Percentiles rank a stretch among this genome's conserved stretches.
These are phyloP conservation scores for Aspergillus asperescens DNA, from an alignment of 495 filamentous ascomycete species.

Conservation along the genomic window DNA sequence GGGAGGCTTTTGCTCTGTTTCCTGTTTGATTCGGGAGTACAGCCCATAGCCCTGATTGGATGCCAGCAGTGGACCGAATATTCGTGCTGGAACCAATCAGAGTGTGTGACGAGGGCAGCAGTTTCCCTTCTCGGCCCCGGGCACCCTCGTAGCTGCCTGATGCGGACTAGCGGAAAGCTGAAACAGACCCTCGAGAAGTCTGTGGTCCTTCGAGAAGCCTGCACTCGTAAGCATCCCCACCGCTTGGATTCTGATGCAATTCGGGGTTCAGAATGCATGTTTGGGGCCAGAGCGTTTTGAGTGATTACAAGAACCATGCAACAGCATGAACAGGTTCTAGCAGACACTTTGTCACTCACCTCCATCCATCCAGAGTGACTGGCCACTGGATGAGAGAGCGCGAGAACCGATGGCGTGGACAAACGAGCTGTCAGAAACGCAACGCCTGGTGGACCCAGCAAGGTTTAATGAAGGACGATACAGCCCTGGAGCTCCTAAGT, in stretches of 20 bases:
- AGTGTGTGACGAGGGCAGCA: not conserved
- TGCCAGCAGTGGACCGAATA: not conserved
- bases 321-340: too few relatives aligned
- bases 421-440: constrained; percentile 21
- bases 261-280: not conserved
- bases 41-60: not conserved
- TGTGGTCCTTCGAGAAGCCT: constrained; percentile 22
- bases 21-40: not conserved
- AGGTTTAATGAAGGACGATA: constrained; percentile 47
- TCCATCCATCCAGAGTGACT: too few relatives aligned
- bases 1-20: not conserved
- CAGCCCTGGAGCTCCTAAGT: too few relatives aligned
- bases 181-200: constrained; percentile 18
- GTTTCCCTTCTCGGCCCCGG: constrained; percentile 14
- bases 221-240: constrained; percentile 20
- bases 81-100: not conserved
- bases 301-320: too few relatives aligned
- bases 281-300: too few relatives aligned
- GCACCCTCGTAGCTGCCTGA: constrained; percentile 2
- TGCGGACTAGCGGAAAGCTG: constrained; percentile 10
- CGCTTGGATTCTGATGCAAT: not conserved
- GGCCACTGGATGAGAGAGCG: too few relatives aligned
- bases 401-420: too few relatives aligned
- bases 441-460: constrained; percentile 31
- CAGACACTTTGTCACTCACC: too few relatives aligned